Evolutionary conservation across 441 rosid genomes (phyloP).

Genomic region (Gossypium gossypioides): DNA sequence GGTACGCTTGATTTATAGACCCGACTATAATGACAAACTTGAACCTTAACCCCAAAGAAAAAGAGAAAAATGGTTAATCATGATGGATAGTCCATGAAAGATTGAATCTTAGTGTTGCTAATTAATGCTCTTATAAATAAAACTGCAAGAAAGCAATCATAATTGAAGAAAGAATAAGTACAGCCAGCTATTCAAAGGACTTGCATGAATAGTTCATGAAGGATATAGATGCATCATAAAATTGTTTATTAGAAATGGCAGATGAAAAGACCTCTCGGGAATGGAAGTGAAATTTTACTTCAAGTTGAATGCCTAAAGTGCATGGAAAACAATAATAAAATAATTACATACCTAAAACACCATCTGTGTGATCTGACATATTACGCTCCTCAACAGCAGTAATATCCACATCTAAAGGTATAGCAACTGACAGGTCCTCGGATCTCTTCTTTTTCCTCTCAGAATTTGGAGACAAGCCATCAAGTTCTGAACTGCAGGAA

Average conservation of each 20-base stretch:
- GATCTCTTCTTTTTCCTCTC: slow-evolving; percentile 26
- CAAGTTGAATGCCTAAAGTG: neutral
- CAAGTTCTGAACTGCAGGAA: slow-evolving; percentile 28
- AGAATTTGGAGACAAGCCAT: slow-evolving; percentile 27
- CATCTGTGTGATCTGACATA: slow-evolving; percentile 34
- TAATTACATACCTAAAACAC: slow-evolving; percentile 42
- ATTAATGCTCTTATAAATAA: neutral
- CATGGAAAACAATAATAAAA: neutral
- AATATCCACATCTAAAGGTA: slow-evolving; percentile 25
- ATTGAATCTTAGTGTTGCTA: neutral
- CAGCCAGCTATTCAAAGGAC: neutral
- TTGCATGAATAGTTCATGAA: neutral
- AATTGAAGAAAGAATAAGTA: neutral
- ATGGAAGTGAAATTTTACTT: slow-evolving; percentile 1
- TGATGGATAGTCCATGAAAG: neutral
- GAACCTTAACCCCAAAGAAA: neutral
- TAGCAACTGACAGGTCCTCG: slow-evolving; percentile 30
- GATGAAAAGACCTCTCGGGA: neutral
- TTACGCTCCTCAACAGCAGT: slow-evolving; percentile 29
- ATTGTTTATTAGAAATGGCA: neutral
- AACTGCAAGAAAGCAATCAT: neutral
- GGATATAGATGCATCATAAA: neutral
- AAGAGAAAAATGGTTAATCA: neutral
- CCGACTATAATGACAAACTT: neutral
- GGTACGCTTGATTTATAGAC: neutral